Conservation (phyloP, 2,329 filamentous ascomycete genomes). For the Fusarium burgessii region DNA sequence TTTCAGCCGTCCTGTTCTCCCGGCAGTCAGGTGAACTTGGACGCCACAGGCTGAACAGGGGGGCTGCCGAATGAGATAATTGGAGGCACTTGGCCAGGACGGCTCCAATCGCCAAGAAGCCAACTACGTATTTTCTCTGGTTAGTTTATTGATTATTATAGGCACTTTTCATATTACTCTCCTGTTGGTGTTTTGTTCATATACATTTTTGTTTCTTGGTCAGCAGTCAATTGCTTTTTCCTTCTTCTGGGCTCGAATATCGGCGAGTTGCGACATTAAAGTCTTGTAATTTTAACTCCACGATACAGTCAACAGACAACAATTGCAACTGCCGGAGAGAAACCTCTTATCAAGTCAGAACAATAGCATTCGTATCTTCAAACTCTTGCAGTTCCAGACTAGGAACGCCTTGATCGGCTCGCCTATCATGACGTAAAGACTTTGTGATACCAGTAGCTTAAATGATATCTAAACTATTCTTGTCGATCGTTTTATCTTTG, state of each 20-base stretch:
- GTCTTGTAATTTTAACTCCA: background rate
- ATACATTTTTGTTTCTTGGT: background rate
- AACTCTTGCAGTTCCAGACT: background rate
- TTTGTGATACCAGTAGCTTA: background rate
- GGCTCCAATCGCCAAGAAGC: constrained; percentile 31
- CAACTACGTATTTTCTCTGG: constrained; percentile 14
- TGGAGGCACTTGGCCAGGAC: constrained; percentile 28
- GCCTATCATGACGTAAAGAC: constrained; percentile 23
- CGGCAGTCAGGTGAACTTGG: constrained; percentile 39
- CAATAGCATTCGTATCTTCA: background rate
- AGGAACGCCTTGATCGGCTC: constrained; percentile 15
- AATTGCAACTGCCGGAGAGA: constrained; percentile 1
- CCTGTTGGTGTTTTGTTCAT: background rate
- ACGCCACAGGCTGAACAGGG: constrained; percentile 30
- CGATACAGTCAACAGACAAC: constrained; percentile 5
- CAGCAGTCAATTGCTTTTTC: constrained; percentile 2
- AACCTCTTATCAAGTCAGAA: background rate
- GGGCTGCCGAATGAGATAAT: constrained; percentile 29
- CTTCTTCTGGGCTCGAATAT: background rate
- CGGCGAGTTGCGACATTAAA: constrained; percentile 4
- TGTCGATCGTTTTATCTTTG: constrained; percentile 23
- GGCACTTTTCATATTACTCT: constrained; percentile 10
- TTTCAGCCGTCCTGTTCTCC: constrained; percentile 4
- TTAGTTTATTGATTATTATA: constrained; percentile 1
- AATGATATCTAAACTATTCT: background rate